A percentile compares a stretch with the other conserved stretches of the same genome.
Evolutionary conservation across 164 flowering plant genomes (phyloP).

Genomic region (Warburgia ugandensis): DNA sequence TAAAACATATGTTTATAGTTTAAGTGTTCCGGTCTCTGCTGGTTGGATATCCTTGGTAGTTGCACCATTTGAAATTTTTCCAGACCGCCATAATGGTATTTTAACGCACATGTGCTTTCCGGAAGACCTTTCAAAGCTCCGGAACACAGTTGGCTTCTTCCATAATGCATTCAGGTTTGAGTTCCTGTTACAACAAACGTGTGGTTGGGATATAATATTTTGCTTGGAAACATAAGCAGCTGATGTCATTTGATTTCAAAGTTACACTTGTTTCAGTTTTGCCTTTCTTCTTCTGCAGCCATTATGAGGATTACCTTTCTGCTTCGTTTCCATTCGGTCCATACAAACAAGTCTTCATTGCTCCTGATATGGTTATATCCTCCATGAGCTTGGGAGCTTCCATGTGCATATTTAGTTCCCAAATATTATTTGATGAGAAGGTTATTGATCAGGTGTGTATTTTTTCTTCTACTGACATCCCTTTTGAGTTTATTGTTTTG

Average conservation of each 20-base stretch:
- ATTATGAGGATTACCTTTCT: constrained; percentile 78
- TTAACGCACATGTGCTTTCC: constrained; percentile 78
- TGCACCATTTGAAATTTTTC: constrained; percentile 80
- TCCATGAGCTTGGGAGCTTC: constrained; percentile 75
- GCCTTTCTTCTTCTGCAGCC: constrained; percentile 34
- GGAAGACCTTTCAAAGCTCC: constrained; percentile 44
- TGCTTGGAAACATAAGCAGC: background rate
- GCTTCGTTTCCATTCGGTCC: constrained; percentile 92
- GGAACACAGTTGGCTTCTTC: constrained; percentile 73
- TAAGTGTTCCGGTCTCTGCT: constrained; percentile 74
- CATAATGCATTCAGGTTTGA: constrained; percentile 75
- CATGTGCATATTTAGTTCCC: constrained; percentile 74
- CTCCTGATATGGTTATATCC: constrained; percentile 79
- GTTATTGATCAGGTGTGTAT: constrained; percentile 80
- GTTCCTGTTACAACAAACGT: background rate
- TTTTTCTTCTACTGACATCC: background rate
- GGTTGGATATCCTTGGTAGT: constrained; percentile 79
- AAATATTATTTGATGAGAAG: constrained; percentile 83
- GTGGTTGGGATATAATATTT: constrained; percentile 1
- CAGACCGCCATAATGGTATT: constrained; percentile 49
- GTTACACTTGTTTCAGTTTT: background rate
- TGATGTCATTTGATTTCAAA: background rate
- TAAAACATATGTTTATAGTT: constrained; percentile 74
- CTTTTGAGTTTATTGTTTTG: constrained; percentile 1
- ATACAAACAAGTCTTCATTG: constrained; percentile 85